phyloP scores from a whole-genome alignment of 139 green algal genomes.

The Volvox reticuliferus region DNA sequence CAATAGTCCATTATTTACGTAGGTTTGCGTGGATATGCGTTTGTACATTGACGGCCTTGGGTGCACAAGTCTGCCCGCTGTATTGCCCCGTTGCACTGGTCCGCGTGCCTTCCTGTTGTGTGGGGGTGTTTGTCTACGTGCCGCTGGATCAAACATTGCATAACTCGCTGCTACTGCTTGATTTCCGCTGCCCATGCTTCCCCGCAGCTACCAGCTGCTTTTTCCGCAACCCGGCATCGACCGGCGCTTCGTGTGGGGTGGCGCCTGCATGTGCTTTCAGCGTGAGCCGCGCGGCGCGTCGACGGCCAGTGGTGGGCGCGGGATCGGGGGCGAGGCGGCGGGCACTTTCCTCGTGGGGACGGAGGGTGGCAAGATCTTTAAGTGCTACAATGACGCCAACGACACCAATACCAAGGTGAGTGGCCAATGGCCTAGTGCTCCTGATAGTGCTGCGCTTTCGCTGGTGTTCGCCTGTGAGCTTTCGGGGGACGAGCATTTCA shows the following conservation, averaged over 20 bases:
- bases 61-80: no score
- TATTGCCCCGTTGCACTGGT: no score
- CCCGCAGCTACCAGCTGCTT: constrained; percentile 70
- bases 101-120: no score
- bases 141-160: no score
- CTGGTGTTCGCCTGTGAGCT: no score
- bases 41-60: no score
- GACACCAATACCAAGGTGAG: constrained; percentile 40
- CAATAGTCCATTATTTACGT: no score
- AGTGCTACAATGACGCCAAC: constrained; percentile 61
- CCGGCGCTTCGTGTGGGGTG: constrained; percentile 64
- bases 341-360: constrained; percentile 56
- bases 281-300: constrained; percentile 3
- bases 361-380: constrained; percentile 72
- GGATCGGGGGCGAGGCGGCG: constrained; percentile 5
- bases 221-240: constrained; percentile 58
- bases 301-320: not conserved
- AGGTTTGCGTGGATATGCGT: no score
- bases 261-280: constrained; percentile 69
- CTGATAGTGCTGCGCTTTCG: not conserved
- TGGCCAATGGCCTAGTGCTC: not conserved
- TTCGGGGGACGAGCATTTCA: no score
- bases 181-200: no score
- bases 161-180: no score
- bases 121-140: no score